These are phyloP conservation scores for Triticum urartu DNA, from an alignment of 176 grass and related monocot species.

Conservation along the genomic window DNA sequence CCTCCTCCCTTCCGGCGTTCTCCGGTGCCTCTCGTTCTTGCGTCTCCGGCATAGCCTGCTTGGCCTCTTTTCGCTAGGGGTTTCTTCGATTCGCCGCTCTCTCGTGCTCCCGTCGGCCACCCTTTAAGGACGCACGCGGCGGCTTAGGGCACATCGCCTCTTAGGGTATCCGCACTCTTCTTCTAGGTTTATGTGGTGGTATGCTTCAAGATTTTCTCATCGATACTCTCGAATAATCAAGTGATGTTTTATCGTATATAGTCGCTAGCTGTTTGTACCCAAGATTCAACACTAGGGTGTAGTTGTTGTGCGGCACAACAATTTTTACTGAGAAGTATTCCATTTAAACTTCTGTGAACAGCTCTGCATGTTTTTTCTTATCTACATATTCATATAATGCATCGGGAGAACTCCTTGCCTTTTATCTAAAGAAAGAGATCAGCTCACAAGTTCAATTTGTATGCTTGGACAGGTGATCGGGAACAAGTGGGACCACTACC, in stretches of 20 bases:
- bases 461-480: slow-evolving; percentile 71
- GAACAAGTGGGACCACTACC: slow-evolving; percentile 92
- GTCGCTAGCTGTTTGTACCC: neutral
- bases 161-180: neutral
- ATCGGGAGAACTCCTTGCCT: neutral
- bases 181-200: neutral
- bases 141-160: neutral
- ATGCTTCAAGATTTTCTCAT: neutral
- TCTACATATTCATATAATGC: neutral
- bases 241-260: neutral
- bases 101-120: neutral
- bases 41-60: neutral
- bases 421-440: neutral
- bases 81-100: neutral
- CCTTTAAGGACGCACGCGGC: neutral
- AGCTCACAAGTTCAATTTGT: slow-evolving; percentile 15
- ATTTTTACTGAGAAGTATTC: neutral
- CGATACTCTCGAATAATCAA: neutral
- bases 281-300: neutral
- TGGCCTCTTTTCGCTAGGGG: neutral
- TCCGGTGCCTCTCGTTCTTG: too few relatives aligned
- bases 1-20: neutral
- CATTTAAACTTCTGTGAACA: neutral
- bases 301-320: neutral
- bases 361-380: neutral